Conservation (phyloP, 345 rosid species). For the Arabis hirsuta region DNA sequence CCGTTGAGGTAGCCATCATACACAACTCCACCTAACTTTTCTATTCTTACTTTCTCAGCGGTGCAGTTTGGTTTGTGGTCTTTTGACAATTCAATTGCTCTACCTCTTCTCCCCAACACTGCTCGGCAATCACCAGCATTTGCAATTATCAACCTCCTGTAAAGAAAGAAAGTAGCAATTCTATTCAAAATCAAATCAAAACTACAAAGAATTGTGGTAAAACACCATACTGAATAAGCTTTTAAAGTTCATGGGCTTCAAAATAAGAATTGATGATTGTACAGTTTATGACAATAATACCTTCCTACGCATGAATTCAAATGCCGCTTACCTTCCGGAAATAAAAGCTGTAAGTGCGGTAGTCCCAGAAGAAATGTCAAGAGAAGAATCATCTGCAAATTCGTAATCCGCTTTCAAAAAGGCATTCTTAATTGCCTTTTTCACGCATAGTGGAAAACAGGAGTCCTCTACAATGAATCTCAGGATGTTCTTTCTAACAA, state of each 20-base stretch:
- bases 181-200: constrained; percentile 10
- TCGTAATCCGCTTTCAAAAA: constrained; percentile 88
- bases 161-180: not conserved
- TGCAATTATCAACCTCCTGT: constrained; percentile 81
- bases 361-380: constrained; percentile 96
- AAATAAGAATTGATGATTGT: not conserved
- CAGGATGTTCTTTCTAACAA: constrained; percentile 73
- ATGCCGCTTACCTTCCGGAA: constrained; percentile 65
- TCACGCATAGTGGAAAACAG: constrained; percentile 72
- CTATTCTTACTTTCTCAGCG: constrained; percentile 79
- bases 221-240: not conserved
- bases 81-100: constrained; percentile 87
- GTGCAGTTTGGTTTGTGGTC: constrained; percentile 92
- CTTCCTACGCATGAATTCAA: constrained; percentile 9
- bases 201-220: not conserved
- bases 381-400: constrained; percentile 81
- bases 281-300: not conserved
- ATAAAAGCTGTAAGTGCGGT: constrained; percentile 85
- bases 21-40: constrained; percentile 85
- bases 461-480: constrained; percentile 80
- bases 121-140: constrained; percentile 99
- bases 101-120: constrained; percentile 87
- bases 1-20: constrained; percentile 98
- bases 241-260: not conserved
- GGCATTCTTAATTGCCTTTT: constrained; percentile 80